Evolutionary conservation across 2,329 filamentous ascomycete genomes (phyloP), one percentile per base, ranked within the genome.

Genomic region (Ophiostoma novo-ulmi): DNA sequence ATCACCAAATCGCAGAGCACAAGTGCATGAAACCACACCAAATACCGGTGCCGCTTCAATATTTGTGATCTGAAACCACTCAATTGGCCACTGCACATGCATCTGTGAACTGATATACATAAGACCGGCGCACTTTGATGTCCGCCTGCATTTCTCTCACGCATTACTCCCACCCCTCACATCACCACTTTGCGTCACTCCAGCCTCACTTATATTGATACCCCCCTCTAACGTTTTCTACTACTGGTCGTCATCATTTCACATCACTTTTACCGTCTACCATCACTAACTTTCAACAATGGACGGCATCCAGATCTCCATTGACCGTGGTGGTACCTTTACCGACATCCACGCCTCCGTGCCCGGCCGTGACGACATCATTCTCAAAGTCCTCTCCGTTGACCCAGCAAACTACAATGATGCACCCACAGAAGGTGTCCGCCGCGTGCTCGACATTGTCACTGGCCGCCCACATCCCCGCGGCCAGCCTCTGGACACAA

Each of bases 381-480:
- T 73, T 13, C 64, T 91, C 78, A 91, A 91, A 78, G 82, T 91
- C 0, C 83, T 91, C 26, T 90, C 88, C 0, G 88, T 89, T 74
- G 89, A 91, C 75, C 89, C 88, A 0, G 79, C 82, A 26, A 90
- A 91, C 78, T 91, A 91, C 77, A 80, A 86, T 67, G 89, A 91
- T 80, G 89, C 89, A 1, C 88, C 89, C 0, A 81, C 89, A n/a
- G 89, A 91, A 80, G 88, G 88, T 41, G 91, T 91, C 71, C 80
- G 70, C 87, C 89, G 78, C 84, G 83, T 13, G 38, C 69, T 76
- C 65, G 74, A 76, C 58, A 58, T 72, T 13, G 72, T 70, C 17
- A 71, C 0, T 78, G 85, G 84, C 70, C 81, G 82, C 70, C 84
- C 87, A 22, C 88, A 89, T 35, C 86, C 86, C 3, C 83, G 88